These are phyloP conservation scores for Yarrowia deformans DNA, from an alignment of 805 yeast species.

Conservation along the genomic window DNA sequence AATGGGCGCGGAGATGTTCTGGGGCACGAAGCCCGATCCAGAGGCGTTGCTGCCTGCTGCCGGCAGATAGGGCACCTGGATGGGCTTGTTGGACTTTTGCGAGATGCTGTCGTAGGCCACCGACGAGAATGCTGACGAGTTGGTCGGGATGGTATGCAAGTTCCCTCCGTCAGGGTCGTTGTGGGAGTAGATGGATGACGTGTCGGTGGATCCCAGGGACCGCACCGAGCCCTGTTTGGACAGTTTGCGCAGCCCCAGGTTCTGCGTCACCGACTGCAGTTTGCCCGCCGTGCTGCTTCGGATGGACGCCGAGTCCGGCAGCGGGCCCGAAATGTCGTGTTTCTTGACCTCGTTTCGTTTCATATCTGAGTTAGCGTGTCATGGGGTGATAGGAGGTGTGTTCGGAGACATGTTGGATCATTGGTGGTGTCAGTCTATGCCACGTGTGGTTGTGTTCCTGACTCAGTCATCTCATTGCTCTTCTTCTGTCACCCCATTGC, in stretches of 20 bases:
- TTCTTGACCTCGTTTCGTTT: conserved; percentile 36
- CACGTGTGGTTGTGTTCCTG: too few species aligned
- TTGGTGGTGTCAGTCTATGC: too few species aligned
- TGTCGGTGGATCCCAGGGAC: conserved; percentile 27
- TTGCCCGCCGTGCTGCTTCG: conserved; percentile 24
- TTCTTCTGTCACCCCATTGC: too few species aligned
- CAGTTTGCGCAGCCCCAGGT: conserved; percentile 36
- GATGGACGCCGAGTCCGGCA: conserved; percentile 15
- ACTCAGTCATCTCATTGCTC: too few species aligned
- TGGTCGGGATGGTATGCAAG: conserved; percentile 22
- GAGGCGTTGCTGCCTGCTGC: conserved; percentile 39
- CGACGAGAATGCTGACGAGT: conserved; percentile 41
- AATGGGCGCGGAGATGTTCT: conserved; percentile 44
- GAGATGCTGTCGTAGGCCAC: conserved; percentile 45
- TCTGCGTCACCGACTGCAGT: conserved; percentile 30
- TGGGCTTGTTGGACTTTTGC: conserved; percentile 43
- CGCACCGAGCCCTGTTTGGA: conserved; percentile 35
- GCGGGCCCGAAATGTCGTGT: conserved; percentile 31
- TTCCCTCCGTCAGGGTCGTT: conserved; percentile 25
- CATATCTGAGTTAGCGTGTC: conserved; percentile 26
- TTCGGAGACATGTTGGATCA: too few species aligned
- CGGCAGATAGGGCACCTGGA: conserved; percentile 45
- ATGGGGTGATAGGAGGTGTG: neutral
- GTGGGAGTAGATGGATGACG: conserved; percentile 28
- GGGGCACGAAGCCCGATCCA: conserved; percentile 43